Evolutionary conservation across 805 yeast genomes (phyloP).

Genomic region (Sugiyamaella valdiviana): DNA sequence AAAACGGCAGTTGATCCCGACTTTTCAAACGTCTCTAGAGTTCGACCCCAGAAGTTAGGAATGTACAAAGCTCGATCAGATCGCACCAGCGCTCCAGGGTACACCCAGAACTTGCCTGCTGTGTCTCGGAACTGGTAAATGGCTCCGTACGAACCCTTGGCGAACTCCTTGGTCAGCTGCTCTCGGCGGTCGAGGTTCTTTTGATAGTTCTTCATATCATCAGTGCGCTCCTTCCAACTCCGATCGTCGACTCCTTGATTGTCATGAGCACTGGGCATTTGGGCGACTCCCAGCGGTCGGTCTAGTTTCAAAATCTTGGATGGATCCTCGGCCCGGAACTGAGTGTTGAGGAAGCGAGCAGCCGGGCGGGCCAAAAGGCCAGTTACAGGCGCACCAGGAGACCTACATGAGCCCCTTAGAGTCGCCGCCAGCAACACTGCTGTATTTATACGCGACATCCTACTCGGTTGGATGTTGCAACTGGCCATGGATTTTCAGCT

Average conservation of each 20-base stretch:
- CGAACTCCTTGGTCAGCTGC: constrained; percentile 54
- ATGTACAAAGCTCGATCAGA: constrained; percentile 68
- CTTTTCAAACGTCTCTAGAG: constrained; percentile 35
- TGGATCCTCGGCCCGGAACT: constrained; percentile 8
- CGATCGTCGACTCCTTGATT: constrained; percentile 38
- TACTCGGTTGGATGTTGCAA: background rate
- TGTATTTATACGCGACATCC: background rate
- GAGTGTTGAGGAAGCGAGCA: background rate
- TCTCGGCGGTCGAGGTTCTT: constrained; percentile 44
- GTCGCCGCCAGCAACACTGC: background rate
- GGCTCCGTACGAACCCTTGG: constrained; percentile 62
- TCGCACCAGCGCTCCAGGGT: constrained; percentile 77
- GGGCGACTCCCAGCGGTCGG: constrained; percentile 44
- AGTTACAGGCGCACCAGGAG: background rate
- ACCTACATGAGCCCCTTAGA: background rate
- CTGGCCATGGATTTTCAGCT: background rate
- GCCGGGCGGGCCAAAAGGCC: background rate
- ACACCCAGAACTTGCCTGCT: constrained; percentile 74
- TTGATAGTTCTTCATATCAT: constrained; percentile 45
- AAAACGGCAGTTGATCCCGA: constrained; percentile 36
- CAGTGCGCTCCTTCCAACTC: constrained; percentile 35
- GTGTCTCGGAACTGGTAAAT: constrained; percentile 62
- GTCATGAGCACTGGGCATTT: constrained; percentile 37
- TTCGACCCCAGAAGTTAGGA: constrained; percentile 66
- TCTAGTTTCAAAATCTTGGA: constrained; percentile 26